Conservation (phyloP, 306 rosid genomes). For the Urtica urens region DNA sequence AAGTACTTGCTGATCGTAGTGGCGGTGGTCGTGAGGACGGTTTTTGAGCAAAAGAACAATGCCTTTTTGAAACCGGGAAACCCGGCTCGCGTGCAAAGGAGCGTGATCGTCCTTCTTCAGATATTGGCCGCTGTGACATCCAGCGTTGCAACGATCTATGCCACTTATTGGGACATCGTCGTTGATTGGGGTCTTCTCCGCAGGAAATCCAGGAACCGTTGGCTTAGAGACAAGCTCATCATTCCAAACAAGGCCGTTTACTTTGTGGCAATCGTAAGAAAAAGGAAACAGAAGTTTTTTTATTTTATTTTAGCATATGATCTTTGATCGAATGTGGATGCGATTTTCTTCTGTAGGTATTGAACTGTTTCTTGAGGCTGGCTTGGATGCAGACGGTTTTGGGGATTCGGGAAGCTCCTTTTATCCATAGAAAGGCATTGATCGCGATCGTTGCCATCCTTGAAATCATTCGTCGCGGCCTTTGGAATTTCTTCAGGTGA, state of each 20-base stretch:
- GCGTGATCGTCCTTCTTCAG: too few relatives aligned
- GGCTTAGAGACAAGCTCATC: slow-evolving; percentile 65
- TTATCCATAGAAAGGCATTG: slow-evolving; percentile 46
- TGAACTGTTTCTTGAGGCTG: slow-evolving; percentile 50
- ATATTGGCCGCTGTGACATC: slow-evolving; percentile 29
- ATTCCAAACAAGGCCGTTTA: slow-evolving; percentile 40
- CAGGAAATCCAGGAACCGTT: slow-evolving; percentile 37
- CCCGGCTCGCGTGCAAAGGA: too few relatives aligned
- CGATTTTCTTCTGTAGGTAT: slow-evolving; percentile 31
- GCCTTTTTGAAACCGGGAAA: too few relatives aligned
- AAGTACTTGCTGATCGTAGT: slow-evolving; percentile 34
- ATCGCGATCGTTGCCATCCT: slow-evolving; percentile 49
- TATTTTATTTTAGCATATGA: too few relatives aligned
- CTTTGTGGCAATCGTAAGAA: slow-evolving; percentile 45
- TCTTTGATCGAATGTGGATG: slow-evolving; percentile 1
- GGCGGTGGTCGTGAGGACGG: slow-evolving; percentile 45
- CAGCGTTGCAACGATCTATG: slow-evolving; percentile 24
- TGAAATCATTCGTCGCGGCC: slow-evolving; percentile 75
- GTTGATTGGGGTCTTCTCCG: slow-evolving; percentile 48
- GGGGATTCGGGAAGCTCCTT: slow-evolving; percentile 39
- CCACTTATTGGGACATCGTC: slow-evolving; percentile 50
- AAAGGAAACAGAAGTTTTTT: not conserved
- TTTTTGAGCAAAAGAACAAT: slow-evolving; percentile 19
- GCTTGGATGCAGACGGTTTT: slow-evolving; percentile 80
- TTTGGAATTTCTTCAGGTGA: slow-evolving; percentile 90